Conservation (phyloP, 306 rosid genomes). For the Heteromeles arbutifolia region DNA sequence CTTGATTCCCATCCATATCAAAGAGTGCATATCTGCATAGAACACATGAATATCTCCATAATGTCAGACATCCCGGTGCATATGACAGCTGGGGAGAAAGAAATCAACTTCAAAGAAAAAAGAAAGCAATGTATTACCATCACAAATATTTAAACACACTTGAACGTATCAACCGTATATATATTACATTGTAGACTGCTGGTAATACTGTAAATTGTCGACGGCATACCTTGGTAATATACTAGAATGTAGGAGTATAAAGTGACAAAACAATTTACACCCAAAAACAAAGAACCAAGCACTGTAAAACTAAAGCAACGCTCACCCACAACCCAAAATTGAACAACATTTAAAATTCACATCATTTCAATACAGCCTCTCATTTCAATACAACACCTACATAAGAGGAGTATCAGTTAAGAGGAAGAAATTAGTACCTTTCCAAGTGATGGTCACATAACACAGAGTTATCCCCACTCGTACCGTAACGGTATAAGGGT, state of each 20-base stretch:
- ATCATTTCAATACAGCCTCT: neutral
- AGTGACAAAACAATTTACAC: neutral
- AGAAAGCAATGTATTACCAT: neutral
- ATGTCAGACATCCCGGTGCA: neutral
- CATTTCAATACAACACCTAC: neutral
- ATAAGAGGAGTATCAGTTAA: neutral
- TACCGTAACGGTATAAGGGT: constrained; percentile 90
- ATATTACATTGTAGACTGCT: neutral
- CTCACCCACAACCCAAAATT: neutral
- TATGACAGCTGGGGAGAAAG: neutral
- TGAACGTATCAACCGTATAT: neutral
- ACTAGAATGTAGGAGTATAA: neutral
- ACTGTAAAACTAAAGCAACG: neutral
- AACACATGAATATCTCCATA: neutral
- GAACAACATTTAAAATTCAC: neutral
- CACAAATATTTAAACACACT: neutral
- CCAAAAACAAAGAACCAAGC: neutral
- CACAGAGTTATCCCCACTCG: constrained; percentile 95
- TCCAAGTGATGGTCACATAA: constrained; percentile 95
- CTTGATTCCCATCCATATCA: constrained; percentile 93
- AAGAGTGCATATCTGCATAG: constrained; percentile 82
- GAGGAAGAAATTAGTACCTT: constrained; percentile 37
- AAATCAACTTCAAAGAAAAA: neutral
- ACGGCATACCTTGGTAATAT: neutral
- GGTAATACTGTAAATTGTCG: neutral